Base-by-base conservation (phyloP, 164 flowering plant species). In the Sextonia rubra region DNA sequence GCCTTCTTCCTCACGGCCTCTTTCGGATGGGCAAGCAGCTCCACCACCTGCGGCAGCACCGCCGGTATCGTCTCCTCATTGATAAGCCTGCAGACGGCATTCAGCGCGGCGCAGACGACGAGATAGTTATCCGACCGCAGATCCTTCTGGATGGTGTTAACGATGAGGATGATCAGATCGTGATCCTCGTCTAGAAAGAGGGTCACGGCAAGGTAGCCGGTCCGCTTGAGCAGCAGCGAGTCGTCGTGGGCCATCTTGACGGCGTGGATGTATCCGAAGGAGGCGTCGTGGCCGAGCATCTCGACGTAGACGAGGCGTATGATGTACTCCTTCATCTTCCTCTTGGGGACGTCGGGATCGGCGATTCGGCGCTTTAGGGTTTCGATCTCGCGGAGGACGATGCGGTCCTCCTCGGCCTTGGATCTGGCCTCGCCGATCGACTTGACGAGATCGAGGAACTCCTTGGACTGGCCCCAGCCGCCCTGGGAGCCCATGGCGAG, bases 31-130 rank as follows among this genome's bases (percentile, higher is more conserved):
- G 77, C 82, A 15, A 96, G 77, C 26, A 96, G 72, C 76, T 96
- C 97, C 30, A 93, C 97, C 4, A 96, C 94, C 83, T 89, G 98
- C 2, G 91, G 93, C 66, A 96, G 77, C 56, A 96, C 98, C 0
- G 99, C 98, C 0, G 99, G 99, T n/a, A 96, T 93, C 0, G 99
- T 93, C 84, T 96, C 99, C 82, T 96, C 99, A 70, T 91, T 93
- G 74, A 96, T 96, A 80, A 96, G 75, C 86, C 80, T 90, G 69
- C 99, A 93, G 0, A 91, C 97, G 0, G 97, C 97, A 56, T 90
- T 89, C 76, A 96, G 75, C 1, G 99, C 98, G 0, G 98, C 91
- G 69, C 91, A 93, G 64, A 93, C 98, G 24, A 96, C 90, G 61
- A 96, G 74, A 69, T 82, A 96, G 75, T 96, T 96, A 76, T 92